A percentile compares a stretch with the other conserved stretches of the same genome.
These are phyloP conservation scores for Achaetomium macrosporum DNA, from an alignment of 2,329 filamentous ascomycete genomes.

Conservation along the genomic window DNA sequence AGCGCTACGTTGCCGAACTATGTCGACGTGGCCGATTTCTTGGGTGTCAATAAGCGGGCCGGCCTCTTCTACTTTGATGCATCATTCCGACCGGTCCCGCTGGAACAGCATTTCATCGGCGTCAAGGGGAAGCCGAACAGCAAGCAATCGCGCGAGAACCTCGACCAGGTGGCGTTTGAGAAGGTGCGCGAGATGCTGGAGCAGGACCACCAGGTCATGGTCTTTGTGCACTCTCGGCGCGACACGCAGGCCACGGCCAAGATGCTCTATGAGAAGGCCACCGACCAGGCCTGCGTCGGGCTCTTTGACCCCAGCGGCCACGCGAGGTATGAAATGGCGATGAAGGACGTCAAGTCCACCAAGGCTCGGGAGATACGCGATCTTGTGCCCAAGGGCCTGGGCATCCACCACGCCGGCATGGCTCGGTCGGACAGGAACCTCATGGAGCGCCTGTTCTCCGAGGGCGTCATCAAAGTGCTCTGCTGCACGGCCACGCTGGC, in stretches of 20 bases:
- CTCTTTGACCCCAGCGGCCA: slow-evolving; percentile 78
- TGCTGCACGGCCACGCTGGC: slow-evolving; percentile 97
- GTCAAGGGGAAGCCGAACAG: slow-evolving; percentile 85
- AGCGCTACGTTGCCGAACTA: slow-evolving; percentile 97
- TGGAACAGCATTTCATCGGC: slow-evolving; percentile 96
- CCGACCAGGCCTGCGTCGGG: slow-evolving; percentile 71
- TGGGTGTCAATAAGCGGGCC: slow-evolving; percentile 88
- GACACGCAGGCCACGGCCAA: slow-evolving; percentile 88
- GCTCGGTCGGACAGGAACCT: slow-evolving; percentile 87
- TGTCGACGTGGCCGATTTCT: slow-evolving; percentile 90
- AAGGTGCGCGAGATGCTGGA: slow-evolving; percentile 93
- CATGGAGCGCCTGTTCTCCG: slow-evolving; percentile 86
- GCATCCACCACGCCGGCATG: slow-evolving; percentile 96
- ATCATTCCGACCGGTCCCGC: slow-evolving; percentile 89
- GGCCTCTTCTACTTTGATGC: slow-evolving; percentile 96
- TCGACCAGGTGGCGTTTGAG: slow-evolving; percentile 82
- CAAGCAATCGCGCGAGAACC: slow-evolving; percentile 78
- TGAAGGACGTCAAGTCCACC: slow-evolving; percentile 78
- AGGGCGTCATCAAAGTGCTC: slow-evolving; percentile 91
- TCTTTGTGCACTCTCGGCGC: slow-evolving; percentile 95
- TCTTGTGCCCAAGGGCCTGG: slow-evolving; percentile 81
- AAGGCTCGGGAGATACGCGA: slow-evolving; percentile 85
- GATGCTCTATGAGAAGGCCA: slow-evolving; percentile 78
- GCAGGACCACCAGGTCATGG: slow-evolving; percentile 94
- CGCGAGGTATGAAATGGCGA: slow-evolving; percentile 71